phyloP scores from a whole-genome alignment of 129 eudicot species.

The Centella asiatica region DNA sequence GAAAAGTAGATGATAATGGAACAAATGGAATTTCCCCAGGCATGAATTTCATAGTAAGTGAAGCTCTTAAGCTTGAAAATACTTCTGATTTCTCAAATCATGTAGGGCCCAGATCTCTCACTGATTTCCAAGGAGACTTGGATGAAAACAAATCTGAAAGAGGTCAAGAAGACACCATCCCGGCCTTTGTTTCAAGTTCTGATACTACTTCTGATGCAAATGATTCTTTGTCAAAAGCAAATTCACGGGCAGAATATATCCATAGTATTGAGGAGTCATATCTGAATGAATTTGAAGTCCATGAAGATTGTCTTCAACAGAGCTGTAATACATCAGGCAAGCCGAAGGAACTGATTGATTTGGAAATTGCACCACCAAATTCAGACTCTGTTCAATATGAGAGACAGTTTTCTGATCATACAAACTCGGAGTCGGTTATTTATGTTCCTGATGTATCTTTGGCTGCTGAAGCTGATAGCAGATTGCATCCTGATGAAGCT shows the following conservation, averaged over 20 bases:
- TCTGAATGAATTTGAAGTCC: slow-evolving; percentile 15
- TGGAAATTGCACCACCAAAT: slow-evolving; percentile 19
- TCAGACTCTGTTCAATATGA: slow-evolving; percentile 15
- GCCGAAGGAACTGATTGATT: slow-evolving; percentile 14
- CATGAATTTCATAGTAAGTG: slow-evolving; percentile 14
- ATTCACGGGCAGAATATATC: slow-evolving; percentile 18
- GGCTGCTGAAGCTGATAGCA: slow-evolving; percentile 16
- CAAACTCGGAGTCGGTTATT: slow-evolving; percentile 19
- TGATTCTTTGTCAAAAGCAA: slow-evolving; percentile 13
- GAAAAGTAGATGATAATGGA: slow-evolving; percentile 10
- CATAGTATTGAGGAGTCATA: slow-evolving; percentile 12
- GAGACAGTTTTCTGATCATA: slow-evolving; percentile 17
- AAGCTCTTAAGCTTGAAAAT: slow-evolving; percentile 11
- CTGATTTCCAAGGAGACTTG: slow-evolving; percentile 17
- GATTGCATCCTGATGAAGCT: slow-evolving; percentile 10
- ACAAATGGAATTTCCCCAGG: slow-evolving; percentile 5
- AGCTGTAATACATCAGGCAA: slow-evolving; percentile 21
- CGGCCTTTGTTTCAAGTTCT: slow-evolving; percentile 12
- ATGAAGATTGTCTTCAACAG: slow-evolving; percentile 5
- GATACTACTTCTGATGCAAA: slow-evolving; percentile 13
- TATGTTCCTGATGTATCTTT: slow-evolving; percentile 12
- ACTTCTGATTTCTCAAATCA: neutral
- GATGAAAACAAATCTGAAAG: slow-evolving; percentile 20
- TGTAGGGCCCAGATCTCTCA: slow-evolving; percentile 9
- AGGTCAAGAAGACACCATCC: slow-evolving; percentile 12